Base-by-base conservation (phyloP, 75 land plant species). In the Pseudotsuga menziesii region DNA sequence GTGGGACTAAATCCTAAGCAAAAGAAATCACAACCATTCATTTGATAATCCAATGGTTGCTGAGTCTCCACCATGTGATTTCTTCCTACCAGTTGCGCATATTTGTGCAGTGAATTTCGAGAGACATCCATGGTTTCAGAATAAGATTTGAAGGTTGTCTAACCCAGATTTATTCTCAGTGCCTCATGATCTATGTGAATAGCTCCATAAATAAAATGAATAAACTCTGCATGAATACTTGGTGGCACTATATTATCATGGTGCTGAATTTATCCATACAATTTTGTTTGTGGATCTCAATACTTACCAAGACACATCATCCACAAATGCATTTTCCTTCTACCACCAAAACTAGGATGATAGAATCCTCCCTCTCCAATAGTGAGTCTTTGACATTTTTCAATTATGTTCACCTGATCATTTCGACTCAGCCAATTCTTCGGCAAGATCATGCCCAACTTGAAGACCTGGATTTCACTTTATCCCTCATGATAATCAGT, bases 251-350 rank as follows among this genome's bases (percentile, higher is more conserved):
- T 84, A 74, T 75, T 83, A 83, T 92, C 97, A 23, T 56, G 5
- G 25, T 79, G 52, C 8, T 92, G 88, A 3, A 16, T 57, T 72
- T 81, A 81, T 27, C 44, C 88, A 82, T 94, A 94, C 16, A 56
- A 66, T 36, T 82, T 81, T 17, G 81, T 78, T 70, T 85, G 67
- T 39, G 97, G 90, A 66, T 93, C 86, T 91, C 93, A 93, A 41
- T 93, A 67, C 64, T 77, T 78, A 22, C 96, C 93, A n/a, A 93
- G 87, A 44, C 96, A 91, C 96, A 93, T 91, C 93, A 93, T 93
- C 44, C 83, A 79, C 78, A 93, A 56, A 66, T 81, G 87, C 73
- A 93, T 80, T 75, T 91, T 88, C 64, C 83, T 83, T 39, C 87
- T 87, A 79, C 79, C 83, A 1, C 64, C 35, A 57, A 79, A 93